phyloP scores from a whole-genome alignment of 2,329 filamentous ascomycete genomes.

The Pseudopyrenochaeta lycopersici region DNA sequence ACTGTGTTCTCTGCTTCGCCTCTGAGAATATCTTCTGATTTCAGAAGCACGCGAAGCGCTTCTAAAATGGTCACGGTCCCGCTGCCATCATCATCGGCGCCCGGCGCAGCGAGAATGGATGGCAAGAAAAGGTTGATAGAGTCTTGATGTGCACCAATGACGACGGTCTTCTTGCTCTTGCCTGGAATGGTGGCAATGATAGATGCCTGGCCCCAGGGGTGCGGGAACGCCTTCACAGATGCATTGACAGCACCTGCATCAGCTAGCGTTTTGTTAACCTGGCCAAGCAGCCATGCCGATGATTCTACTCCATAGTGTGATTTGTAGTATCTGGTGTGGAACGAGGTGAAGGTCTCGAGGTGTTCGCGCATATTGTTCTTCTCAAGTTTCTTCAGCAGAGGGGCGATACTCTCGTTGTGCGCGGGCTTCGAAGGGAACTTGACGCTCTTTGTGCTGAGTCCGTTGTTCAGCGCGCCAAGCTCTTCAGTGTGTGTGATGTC shows the following conservation, averaged over 20 bases:
- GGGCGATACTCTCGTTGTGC: constrained; percentile 71
- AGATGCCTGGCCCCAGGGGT: constrained; percentile 88
- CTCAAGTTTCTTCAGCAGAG: constrained; percentile 73
- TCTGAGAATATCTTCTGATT: constrained; percentile 72
- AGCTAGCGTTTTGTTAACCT: constrained; percentile 76
- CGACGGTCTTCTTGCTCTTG: constrained; percentile 80
- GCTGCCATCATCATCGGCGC: constrained; percentile 94
- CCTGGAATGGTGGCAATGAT: constrained; percentile 93
- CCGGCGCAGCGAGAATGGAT: constrained; percentile 82
- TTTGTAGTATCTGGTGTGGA: constrained; percentile 85
- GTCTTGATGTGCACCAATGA: constrained; percentile 83
- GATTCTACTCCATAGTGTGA: constrained; percentile 82
- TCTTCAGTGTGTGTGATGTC: constrained; percentile 84
- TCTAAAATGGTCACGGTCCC: constrained; percentile 95
- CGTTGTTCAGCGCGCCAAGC: constrained; percentile 61
- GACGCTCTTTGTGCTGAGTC: constrained; percentile 54
- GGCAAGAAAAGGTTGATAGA: constrained; percentile 94
- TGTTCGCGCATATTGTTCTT: constrained; percentile 81
- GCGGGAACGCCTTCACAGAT: constrained; percentile 76
- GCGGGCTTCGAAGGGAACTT: constrained; percentile 73
- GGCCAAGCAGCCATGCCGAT: constrained; percentile 83
- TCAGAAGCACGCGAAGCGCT: constrained; percentile 81
- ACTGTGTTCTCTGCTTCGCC: constrained; percentile 84
- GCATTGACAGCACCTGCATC: constrained; percentile 76
- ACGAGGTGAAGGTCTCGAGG: constrained; percentile 79